Conservation (phyloP, 2,329 filamentous ascomycete genomes). For the Cladorrhinum sp. region DNA sequence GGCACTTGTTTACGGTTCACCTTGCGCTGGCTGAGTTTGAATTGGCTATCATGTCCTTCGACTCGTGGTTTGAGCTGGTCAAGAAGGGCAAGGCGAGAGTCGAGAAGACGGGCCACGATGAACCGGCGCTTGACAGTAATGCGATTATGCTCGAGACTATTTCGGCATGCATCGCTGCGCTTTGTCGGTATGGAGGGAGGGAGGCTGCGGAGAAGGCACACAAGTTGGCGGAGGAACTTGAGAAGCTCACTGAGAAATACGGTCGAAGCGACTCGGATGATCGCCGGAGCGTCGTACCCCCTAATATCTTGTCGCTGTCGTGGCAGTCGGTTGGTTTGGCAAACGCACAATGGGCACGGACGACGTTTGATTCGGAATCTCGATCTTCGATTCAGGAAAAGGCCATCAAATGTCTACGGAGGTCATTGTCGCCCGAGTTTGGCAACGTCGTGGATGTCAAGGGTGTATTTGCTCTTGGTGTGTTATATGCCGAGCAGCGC, state of each 20-base stretch:
- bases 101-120: slow-evolving; percentile 70
- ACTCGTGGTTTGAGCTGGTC: slow-evolving; percentile 87
- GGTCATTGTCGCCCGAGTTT: slow-evolving; percentile 65
- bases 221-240: slow-evolving; percentile 66
- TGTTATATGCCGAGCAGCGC: slow-evolving; percentile 85
- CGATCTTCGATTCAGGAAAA: slow-evolving; percentile 72
- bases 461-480: slow-evolving; percentile 73
- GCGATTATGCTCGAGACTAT: slow-evolving; percentile 73
- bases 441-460: slow-evolving; percentile 67
- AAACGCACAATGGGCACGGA: slow-evolving; percentile 80
- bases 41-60: slow-evolving; percentile 82
- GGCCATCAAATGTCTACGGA: slow-evolving; percentile 72
- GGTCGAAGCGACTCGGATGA: slow-evolving; percentile 33
- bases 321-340: slow-evolving; percentile 85
- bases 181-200: slow-evolving; percentile 77
- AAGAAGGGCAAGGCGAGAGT: slow-evolving; percentile 80
- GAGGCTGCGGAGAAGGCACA: slow-evolving; percentile 76
- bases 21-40: slow-evolving; percentile 87
- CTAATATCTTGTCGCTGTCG: slow-evolving; percentile 62
- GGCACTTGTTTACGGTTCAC: slow-evolving; percentile 85
- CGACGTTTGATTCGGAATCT: slow-evolving; percentile 70
- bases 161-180: slow-evolving; percentile 71
- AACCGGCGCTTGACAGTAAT: slow-evolving; percentile 74
- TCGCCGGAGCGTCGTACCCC: slow-evolving; percentile 44
- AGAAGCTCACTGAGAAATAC: slow-evolving; percentile 69